Percentiles rank a stretch among this genome's conserved stretches.
Conservation (phyloP, 352 stramenopile species). For the Phytophthora citricola region DNA sequence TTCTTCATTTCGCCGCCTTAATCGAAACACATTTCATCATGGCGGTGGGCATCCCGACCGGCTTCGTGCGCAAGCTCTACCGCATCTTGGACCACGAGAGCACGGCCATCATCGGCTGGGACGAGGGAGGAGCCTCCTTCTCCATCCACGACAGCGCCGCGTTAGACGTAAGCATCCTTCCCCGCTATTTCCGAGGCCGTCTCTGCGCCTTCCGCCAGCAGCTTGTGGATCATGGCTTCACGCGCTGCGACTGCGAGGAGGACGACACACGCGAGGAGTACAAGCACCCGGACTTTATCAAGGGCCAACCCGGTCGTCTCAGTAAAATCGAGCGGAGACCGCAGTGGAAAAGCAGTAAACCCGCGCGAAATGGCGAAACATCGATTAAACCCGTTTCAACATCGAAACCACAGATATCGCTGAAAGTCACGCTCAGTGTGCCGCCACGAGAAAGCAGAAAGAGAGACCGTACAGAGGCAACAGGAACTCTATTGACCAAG, state of each 20-base stretch:
- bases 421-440: slow-evolving; percentile 61
- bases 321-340: slow-evolving; percentile 65
- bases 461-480: background rate
- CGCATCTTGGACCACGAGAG: slow-evolving; percentile 81
- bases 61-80: slow-evolving; percentile 87
- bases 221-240: slow-evolving; percentile 77
- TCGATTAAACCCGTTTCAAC: slow-evolving; percentile 5
- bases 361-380: slow-evolving; percentile 4
- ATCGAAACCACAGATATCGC: slow-evolving; percentile 16
- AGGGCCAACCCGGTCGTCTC: slow-evolving; percentile 54
- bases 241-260: slow-evolving; percentile 67
- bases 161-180: slow-evolving; percentile 66
- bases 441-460: slow-evolving; percentile 23
- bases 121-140: slow-evolving; percentile 61
- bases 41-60: slow-evolving; percentile 67
- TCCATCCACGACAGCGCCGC: slow-evolving; percentile 67
- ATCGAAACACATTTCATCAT: slow-evolving; percentile 9
- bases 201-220: slow-evolving; percentile 81
- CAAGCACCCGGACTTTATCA: slow-evolving; percentile 59
- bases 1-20: background rate
- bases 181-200: slow-evolving; percentile 72
- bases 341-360: slow-evolving; percentile 33
- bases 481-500: background rate
- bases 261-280: slow-evolving; percentile 63
- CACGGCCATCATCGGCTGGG: slow-evolving; percentile 66